Evolutionary conservation across 495 filamentous ascomycete species (phyloP), one percentile per base, ranked within the genome.

Genomic region (Pyrenula aspistea): DNA sequence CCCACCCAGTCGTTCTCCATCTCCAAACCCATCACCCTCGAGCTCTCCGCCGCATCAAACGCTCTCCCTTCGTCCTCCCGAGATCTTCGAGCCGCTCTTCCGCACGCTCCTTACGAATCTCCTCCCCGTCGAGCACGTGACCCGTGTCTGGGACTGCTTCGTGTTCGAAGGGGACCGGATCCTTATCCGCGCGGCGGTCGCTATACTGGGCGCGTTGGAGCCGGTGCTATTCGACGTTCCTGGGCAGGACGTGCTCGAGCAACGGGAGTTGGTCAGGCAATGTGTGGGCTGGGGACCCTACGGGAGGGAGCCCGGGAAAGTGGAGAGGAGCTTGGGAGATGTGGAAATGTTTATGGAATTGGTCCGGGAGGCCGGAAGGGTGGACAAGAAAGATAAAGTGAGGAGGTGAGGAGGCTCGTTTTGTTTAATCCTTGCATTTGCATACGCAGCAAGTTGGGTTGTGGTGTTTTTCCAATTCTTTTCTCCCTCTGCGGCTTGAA

Each of bases 121-220:
- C 12, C 69, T 86, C 2, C 72, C 76, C n/a, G 69, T 95, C 2
- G 92, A 96, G 60, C 78, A 85, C 54, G 82, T 82, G 12, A 83
- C 83, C 24, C 78, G 93, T 11, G 73, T 97, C 2, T 96, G 89
- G 90, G 93, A 98, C 64, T 87, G 95, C 23, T 93, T 89, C 73
- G 85, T 92, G 1, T 95, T 97, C 57, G 93, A 98, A 66, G 91
- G 91, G 2, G 93, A 97, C 62, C 77, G 81, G 10, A 77, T 90
- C 12, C 74, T 95, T 11, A 82, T 96, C 22, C 79, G 92, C 1
- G 83, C 88, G 0, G 87, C 81, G 0, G 83, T 96, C 2, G 93
- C 85, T 2, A 65, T 89, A 25, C 68, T 95, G 2, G 71, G 79
- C 11, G 69, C 71, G 52, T 66, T 89, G 23, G 85, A 90, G 62